phyloP scores from a whole-genome alignment of 2,329 filamentous ascomycete genomes.

The Xylariaceae sp. region DNA sequence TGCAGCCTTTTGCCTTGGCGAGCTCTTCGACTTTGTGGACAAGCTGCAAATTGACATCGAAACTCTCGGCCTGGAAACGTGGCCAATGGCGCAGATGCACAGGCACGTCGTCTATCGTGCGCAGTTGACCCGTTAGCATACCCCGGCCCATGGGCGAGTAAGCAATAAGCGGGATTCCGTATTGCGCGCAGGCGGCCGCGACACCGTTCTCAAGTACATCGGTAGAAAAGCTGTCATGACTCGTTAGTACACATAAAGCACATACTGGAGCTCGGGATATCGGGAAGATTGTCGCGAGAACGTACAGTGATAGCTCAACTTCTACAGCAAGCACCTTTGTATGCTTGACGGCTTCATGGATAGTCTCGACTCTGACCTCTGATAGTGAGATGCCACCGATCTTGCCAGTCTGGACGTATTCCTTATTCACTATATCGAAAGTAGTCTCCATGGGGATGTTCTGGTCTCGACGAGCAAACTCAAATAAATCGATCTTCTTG shows the following conservation, averaged over 20 bases:
- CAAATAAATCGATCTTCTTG: conserved; percentile 52
- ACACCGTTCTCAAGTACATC: conserved; percentile 29
- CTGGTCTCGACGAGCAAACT: conserved; percentile 48
- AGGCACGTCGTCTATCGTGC: conserved; percentile 50
- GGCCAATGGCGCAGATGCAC: conserved; percentile 44
- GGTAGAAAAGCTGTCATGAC: conserved; percentile 18
- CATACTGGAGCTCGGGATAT: too few species aligned
- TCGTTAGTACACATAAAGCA: too few species aligned
- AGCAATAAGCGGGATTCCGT: conserved; percentile 65
- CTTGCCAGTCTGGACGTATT: conserved; percentile 38
- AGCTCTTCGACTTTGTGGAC: conserved; percentile 54
- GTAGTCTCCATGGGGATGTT: conserved; percentile 35
- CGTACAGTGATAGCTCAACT: conserved; percentile 36
- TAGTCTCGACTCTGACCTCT: conserved; percentile 37
- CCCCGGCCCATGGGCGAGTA: conserved; percentile 66
- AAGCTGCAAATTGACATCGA: conserved; percentile 61
- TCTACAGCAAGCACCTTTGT: conserved; percentile 36
- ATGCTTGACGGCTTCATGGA: conserved; percentile 34
- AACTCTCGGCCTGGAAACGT: conserved; percentile 59
- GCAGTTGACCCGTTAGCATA: conserved; percentile 52
- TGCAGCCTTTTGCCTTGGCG: conserved; percentile 57
- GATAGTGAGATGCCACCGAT: conserved; percentile 39
- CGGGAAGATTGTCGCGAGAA: too few species aligned
- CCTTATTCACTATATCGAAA: conserved; percentile 32
- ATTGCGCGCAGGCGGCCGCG: conserved; percentile 51